Evolutionary conservation across 768 basidiomycete genomes (phyloP).

Genomic region (Leucocoprinus birnbaumii): DNA sequence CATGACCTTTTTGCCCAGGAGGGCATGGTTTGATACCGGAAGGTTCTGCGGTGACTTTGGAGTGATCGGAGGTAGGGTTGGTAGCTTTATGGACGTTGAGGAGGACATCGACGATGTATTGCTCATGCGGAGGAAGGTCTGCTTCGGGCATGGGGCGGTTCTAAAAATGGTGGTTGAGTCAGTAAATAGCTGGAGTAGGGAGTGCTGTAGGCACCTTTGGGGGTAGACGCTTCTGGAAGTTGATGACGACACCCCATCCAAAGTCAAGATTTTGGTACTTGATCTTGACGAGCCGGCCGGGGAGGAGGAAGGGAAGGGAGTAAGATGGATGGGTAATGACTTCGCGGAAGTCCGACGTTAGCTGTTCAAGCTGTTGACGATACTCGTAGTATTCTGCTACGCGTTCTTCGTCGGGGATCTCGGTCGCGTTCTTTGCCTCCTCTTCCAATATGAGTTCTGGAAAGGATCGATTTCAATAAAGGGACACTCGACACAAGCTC

Average conservation of each 20-base stretch:
- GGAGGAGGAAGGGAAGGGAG: slow-evolving; percentile 89
- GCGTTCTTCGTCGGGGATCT: slow-evolving; percentile 80
- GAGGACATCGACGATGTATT: slow-evolving; percentile 92
- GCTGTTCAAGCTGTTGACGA: slow-evolving; percentile 89
- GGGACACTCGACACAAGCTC: no score
- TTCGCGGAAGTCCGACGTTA: slow-evolving; percentile 83
- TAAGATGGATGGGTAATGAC: slow-evolving; percentile 96
- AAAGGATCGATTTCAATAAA: no score
- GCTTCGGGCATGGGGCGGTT: slow-evolving; percentile 68
- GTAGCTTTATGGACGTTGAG: slow-evolving; percentile 73
- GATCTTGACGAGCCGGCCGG: slow-evolving; percentile 90
- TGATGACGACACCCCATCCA: slow-evolving; percentile 95
- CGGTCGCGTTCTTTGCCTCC: slow-evolving; percentile 53
- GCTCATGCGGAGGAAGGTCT: slow-evolving; percentile 77
- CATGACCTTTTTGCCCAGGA: slow-evolving; percentile 67
- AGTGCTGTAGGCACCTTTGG: slow-evolving; percentile 54
- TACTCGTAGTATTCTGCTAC: slow-evolving; percentile 91
- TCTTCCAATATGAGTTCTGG: slow-evolving; percentile 79
- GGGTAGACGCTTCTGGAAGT: slow-evolving; percentile 84
- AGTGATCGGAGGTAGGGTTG: slow-evolving; percentile 55
- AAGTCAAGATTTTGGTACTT: slow-evolving; percentile 86
- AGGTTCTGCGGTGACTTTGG: slow-evolving; percentile 52
- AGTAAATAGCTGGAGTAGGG: background rate
- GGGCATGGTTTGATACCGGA: slow-evolving; percentile 76
- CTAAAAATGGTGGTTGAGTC: slow-evolving; percentile 28